Base-by-base conservation (phyloP, 164 flowering plant genomes). In the Piper betle region DNA sequence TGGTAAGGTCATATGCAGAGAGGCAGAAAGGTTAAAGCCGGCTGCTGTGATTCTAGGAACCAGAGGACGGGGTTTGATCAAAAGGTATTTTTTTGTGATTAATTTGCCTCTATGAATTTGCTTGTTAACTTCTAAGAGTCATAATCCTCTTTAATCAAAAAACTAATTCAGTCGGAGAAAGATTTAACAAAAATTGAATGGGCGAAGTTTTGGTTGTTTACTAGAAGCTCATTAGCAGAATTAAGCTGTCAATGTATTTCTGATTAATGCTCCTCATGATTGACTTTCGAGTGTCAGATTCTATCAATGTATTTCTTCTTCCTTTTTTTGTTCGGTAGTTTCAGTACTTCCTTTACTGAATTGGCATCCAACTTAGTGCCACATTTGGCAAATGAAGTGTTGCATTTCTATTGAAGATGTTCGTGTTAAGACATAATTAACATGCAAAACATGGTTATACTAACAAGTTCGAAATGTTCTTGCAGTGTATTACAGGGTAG, bases 11-110 rank as follows among this genome's bases (percentile, higher is more conserved):
- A 84, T 93, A 52, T 93, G 96, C 79, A 85, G 74, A 72, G 93
- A 84, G 73, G 99, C 88, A 53, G 86, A 84, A 40, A 82, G 81
- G 71, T 8, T 93, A 50, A 87, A 69, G 72, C 98, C 96, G 17
- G 97, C 82, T 55, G 90, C 96, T 58, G 81, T 93, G 6, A 81
- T 93, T n/a, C 70, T 93, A 84, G 97, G 97, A 39, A 86, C 92
- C 59, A 78, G 96, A 73, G 97, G 98, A 66, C 74, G 95, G 68
- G 59, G 92, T 74, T 57, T 85, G 41, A 67, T 88, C 17, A 78
- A 82, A 72, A 85, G 96, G 98, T 85, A 53, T 52, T 37, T 0
- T n/a, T 55, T 2, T 15, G 4, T 50, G 19, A 25, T 39, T 52
- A 25, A 2, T 25, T 56, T 2, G 19, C 60, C 18, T 50, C 60